Percentiles rank a stretch among this genome's conserved stretches.
Evolutionary conservation across 306 rosid genomes (phyloP).

Genomic region (Vigna hirtella): DNA sequence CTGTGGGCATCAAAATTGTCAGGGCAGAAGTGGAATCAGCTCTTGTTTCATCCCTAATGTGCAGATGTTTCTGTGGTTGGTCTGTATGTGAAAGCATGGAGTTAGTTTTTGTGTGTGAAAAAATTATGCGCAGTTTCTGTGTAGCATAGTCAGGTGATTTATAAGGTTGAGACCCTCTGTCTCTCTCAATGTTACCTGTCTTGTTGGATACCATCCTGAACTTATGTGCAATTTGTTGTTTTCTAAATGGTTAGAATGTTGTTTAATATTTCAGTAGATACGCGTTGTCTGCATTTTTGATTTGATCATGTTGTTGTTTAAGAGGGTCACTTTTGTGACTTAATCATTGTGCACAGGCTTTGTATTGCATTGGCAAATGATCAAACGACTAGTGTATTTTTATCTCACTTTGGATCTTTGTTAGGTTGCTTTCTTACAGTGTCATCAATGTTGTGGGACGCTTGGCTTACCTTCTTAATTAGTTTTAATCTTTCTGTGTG

Average conservation of each 20-base stretch:
- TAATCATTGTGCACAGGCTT: slow-evolving; percentile 5
- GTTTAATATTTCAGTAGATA: background rate
- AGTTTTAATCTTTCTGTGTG: background rate
- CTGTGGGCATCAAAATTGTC: slow-evolving; percentile 96
- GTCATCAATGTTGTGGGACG: background rate
- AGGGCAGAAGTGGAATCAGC: slow-evolving; percentile 96
- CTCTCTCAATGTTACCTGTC: slow-evolving; percentile 1
- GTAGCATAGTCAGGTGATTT: background rate
- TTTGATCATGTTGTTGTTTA: slow-evolving; percentile 1
- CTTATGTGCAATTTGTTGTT: background rate
- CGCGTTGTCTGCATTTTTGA: background rate
- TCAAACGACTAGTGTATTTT: slow-evolving; percentile 64
- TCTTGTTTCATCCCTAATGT: slow-evolving; percentile 79
- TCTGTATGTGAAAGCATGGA: slow-evolving; percentile 19
- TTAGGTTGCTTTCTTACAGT: background rate
- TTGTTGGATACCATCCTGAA: background rate
- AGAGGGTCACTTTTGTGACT: background rate
- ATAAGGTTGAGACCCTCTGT: background rate
- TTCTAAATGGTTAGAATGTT: background rate
- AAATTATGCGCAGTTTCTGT: background rate
- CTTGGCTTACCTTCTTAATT: background rate
- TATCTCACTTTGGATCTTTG: background rate
- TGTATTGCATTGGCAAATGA: slow-evolving; percentile 49
- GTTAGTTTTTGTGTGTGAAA: background rate
- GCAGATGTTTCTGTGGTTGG: slow-evolving; percentile 88